phyloP scores from a whole-genome alignment of 2,329 filamentous ascomycete species.

The Sordariomycetes sp. region DNA sequence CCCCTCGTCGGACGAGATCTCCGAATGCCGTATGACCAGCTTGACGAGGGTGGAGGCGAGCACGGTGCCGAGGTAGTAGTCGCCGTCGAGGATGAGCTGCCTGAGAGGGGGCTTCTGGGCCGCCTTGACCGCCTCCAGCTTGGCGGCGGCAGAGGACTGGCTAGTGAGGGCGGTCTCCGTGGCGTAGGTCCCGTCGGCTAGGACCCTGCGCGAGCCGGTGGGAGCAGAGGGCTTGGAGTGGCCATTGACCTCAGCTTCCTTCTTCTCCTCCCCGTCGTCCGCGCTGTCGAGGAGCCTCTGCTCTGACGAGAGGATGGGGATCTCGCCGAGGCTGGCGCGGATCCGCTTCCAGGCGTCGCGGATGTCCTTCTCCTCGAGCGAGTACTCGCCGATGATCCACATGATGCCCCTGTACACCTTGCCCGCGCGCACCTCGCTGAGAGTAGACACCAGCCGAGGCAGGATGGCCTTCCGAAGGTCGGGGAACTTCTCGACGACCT shows the following conservation, averaged over 20 bases:
- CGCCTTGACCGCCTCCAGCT: slow-evolving; percentile 90
- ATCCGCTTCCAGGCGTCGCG: slow-evolving; percentile 96
- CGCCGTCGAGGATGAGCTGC: slow-evolving; percentile 90
- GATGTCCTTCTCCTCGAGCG: slow-evolving; percentile 85
- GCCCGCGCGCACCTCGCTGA: slow-evolving; percentile 87
- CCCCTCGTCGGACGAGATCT: slow-evolving; percentile 76
- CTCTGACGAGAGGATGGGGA: slow-evolving; percentile 91
- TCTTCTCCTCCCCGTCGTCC: slow-evolving; percentile 54
- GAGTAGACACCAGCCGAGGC: slow-evolving; percentile 75
- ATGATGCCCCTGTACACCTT: slow-evolving; percentile 95
- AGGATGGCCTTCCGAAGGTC: slow-evolving; percentile 80
- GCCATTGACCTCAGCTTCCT: slow-evolving; percentile 59
- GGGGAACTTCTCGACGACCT: slow-evolving; percentile 97
- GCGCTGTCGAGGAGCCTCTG: slow-evolving; percentile 83
- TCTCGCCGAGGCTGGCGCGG: slow-evolving; percentile 85
- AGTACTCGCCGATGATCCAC: slow-evolving; percentile 98
- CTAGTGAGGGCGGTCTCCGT: slow-evolving; percentile 94
- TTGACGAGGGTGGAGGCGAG: slow-evolving; percentile 95
- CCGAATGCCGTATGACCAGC: slow-evolving; percentile 92
- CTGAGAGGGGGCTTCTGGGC: slow-evolving; percentile 92
- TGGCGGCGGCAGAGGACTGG: slow-evolving; percentile 79
- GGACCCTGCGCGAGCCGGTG: slow-evolving; percentile 78
- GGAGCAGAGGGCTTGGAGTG: slow-evolving; percentile 65
- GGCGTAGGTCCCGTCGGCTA: slow-evolving; percentile 94
- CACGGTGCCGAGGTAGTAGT: slow-evolving; percentile 92